Percentiles rank a stretch among this genome's conserved stretches.
Conservation (phyloP, 2,329 filamentous ascomycete genomes). For the Aspergillus luchuensis region DNA sequence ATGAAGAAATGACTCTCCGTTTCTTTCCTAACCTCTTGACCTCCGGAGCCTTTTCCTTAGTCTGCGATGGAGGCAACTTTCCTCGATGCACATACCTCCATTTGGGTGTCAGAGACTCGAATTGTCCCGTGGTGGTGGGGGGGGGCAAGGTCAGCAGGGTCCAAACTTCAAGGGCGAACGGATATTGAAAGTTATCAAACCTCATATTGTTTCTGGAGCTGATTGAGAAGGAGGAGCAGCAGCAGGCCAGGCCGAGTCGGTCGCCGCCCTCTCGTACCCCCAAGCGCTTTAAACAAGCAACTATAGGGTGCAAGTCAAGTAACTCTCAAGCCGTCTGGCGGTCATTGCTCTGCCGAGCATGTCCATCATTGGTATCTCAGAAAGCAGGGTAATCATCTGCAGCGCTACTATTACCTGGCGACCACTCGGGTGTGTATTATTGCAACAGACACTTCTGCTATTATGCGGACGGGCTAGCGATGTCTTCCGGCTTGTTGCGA, state of each 20-base stretch:
- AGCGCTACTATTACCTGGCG: background rate
- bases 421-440: background rate
- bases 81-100: constrained; percentile 16
- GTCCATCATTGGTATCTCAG: background rate
- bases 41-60: background rate
- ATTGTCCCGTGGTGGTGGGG: constrained; percentile 15
- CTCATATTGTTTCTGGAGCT: background rate
- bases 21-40: background rate
- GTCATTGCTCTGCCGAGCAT: constrained; percentile 11
- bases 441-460: background rate
- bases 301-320: constrained; percentile 11
- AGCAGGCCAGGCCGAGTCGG: background rate
- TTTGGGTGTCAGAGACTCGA: constrained; percentile 10
- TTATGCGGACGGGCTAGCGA: background rate
- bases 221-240: background rate
- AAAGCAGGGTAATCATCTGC: background rate
- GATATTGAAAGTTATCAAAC: constrained; percentile 10
- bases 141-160: constrained; percentile 21
- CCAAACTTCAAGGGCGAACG: constrained; percentile 10
- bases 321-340: constrained; percentile 10
- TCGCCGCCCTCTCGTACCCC: constrained; percentile 2
- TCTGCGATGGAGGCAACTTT: constrained; percentile 15
- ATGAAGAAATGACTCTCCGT: constrained; percentile 15
- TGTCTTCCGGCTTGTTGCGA: background rate
- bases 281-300: constrained; percentile 15